A percentile compares a stretch with the other conserved stretches of the same genome.
Evolutionary conservation across 1,284 basidiomycete genomes (phyloP).

Genomic region (Ustilago hordei): DNA sequence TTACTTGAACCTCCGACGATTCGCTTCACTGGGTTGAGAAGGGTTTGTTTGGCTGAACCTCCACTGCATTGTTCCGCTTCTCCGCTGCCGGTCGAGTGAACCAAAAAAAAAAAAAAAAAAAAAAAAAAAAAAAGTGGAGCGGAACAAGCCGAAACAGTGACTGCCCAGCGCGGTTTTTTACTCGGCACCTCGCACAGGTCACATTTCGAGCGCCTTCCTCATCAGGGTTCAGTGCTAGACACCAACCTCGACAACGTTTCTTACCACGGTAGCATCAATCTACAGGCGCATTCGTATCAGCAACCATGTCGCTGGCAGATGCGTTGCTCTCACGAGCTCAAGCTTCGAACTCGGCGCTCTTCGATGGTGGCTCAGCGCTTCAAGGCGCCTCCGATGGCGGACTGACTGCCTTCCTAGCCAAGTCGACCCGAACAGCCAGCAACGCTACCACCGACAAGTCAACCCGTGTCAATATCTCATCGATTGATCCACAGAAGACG

Average conservation of each 20-base stretch:
- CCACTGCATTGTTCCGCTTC: neutral
- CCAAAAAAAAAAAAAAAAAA: neutral
- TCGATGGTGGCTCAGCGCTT: neutral
- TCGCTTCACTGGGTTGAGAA: too few relatives aligned
- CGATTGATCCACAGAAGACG: conserved; percentile 21
- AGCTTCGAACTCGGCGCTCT: conserved; percentile 12
- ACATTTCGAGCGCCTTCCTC: neutral
- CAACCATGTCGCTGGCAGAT: conserved; percentile 34
- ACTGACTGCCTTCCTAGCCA: conserved; percentile 44
- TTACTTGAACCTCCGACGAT: too few relatives aligned
- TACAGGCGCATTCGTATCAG: neutral
- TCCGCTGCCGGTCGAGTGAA: neutral
- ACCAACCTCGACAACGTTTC: neutral
- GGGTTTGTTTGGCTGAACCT: too few relatives aligned
- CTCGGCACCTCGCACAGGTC: neutral
- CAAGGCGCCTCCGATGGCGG: conserved; percentile 20
- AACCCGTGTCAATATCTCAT: conserved; percentile 17
- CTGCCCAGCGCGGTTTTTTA: conserved; percentile 1
- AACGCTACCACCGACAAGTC: neutral
- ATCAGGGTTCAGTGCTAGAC: neutral
- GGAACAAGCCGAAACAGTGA: neutral
- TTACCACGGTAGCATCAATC: neutral
- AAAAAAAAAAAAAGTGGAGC: conserved; percentile 8
- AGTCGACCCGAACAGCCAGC: conserved; percentile 3
- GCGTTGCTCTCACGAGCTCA: conserved; percentile 36